Conservation (phyloP, 495 filamentous ascomycete genomes). For the Aspergillus nanangensis region DNA sequence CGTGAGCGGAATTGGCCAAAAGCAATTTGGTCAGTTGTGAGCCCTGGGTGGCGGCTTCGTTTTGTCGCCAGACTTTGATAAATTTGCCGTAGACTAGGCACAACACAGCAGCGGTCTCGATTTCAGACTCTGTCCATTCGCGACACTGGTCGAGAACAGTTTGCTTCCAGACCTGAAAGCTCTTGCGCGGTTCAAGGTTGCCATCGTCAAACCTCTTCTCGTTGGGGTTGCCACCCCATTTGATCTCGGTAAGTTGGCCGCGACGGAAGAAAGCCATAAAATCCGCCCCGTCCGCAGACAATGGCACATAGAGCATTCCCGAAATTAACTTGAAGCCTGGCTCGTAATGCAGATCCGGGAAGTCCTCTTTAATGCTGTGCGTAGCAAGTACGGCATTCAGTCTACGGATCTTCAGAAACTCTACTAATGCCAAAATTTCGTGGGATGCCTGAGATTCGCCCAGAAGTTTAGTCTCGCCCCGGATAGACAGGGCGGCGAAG, state of each 20-base stretch:
- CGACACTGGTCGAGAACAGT: constrained; percentile 32
- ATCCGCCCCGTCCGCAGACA: constrained; percentile 71
- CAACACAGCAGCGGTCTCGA: constrained; percentile 84
- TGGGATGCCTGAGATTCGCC: constrained; percentile 72
- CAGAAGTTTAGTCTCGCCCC: constrained; percentile 82
- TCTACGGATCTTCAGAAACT: constrained; percentile 74
- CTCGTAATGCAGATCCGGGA: constrained; percentile 74
- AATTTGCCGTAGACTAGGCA: constrained; percentile 91
- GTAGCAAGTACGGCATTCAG: constrained; percentile 75
- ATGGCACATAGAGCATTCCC: constrained; percentile 77
- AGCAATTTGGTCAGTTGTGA: constrained; percentile 77
- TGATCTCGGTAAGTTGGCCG: constrained; percentile 72
- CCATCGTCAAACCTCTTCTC: constrained; percentile 53
- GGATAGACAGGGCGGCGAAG: constrained; percentile 80
- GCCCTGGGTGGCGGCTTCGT: constrained; percentile 78
- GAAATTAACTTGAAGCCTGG: constrained; percentile 79
- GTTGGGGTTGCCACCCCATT: constrained; percentile 93
- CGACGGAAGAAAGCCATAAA: constrained; percentile 92
- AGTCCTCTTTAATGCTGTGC: constrained; percentile 73
- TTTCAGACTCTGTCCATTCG: constrained; percentile 48
- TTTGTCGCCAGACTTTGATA: constrained; percentile 90
- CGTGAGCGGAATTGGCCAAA: constrained; percentile 89
- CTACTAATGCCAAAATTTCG: constrained; percentile 80
- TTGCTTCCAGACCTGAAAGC: constrained; percentile 33
- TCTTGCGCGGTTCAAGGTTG: constrained; percentile 30